These are phyloP conservation scores for Colletotrichum phormii DNA, from an alignment of 2,329 filamentous ascomycete genomes.

Conservation along the genomic window DNA sequence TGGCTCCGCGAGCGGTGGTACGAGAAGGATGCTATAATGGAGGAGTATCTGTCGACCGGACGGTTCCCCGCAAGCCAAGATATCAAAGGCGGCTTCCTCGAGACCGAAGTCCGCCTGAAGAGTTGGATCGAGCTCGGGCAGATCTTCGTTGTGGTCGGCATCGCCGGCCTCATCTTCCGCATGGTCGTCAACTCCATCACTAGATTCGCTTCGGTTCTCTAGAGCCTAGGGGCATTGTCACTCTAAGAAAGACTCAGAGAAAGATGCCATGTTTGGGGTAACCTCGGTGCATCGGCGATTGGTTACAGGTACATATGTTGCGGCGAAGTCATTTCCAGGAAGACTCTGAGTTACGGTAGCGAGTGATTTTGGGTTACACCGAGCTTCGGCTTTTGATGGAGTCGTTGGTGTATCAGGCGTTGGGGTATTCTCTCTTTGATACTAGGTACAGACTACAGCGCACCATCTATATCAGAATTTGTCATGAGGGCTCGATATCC, in stretches of 20 bases:
- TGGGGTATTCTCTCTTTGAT: too few relatives aligned
- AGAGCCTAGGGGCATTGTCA: too few relatives aligned
- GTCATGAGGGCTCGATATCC: too few relatives aligned
- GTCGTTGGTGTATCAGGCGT: too few relatives aligned
- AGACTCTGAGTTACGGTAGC: too few relatives aligned
- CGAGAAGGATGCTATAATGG: slow-evolving; percentile 90
- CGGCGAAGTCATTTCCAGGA: too few relatives aligned
- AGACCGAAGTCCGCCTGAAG: slow-evolving; percentile 68
- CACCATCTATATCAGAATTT: too few relatives aligned
- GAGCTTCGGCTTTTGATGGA: too few relatives aligned
- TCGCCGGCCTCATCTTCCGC: slow-evolving; percentile 55
- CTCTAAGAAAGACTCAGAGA: not conserved
- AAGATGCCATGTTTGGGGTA: not conserved
- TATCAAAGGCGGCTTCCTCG: slow-evolving; percentile 60
- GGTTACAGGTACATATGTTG: not conserved
- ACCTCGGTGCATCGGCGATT: not conserved
- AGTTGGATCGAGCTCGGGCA: slow-evolving; percentile 67
- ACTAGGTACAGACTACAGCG: too few relatives aligned
- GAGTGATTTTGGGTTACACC: too few relatives aligned
- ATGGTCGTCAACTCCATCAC: slow-evolving; percentile 46
- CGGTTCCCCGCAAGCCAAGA: slow-evolving; percentile 74
- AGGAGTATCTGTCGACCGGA: slow-evolving; percentile 82
- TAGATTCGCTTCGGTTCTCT: slow-evolving; percentile 4
- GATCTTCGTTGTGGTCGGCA: slow-evolving; percentile 63
- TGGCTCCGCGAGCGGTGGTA: slow-evolving; percentile 92